Evolutionary conservation across 192 early-diverging fungal genomes (phyloP), one percentile per base, ranked within the genome.

Genomic region (Coemansia sp.): DNA sequence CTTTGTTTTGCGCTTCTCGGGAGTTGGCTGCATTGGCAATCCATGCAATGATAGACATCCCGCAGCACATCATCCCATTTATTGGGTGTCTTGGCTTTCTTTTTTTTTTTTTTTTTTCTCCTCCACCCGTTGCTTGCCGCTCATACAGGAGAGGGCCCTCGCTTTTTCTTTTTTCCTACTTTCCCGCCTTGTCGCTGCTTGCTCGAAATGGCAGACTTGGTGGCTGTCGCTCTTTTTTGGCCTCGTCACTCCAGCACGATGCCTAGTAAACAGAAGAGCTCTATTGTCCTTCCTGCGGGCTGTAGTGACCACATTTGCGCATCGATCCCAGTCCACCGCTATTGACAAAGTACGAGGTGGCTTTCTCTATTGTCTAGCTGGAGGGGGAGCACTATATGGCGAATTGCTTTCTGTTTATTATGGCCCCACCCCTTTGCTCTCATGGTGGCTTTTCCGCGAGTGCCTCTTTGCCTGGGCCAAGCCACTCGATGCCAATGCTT

Each of bases 281-380:
- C 23, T 28, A 53, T 53, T 53, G 51, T 53, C 51, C 3, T 1
- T 7, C 23, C 23, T 50, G 48, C 48, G 48, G 48, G 21, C 48
- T 50, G 18, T 20, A 45, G 18, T 45, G 43, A 21, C 48, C 23
- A 14, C 23, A 11, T 50, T 50, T 50, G n/a, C 28, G 14, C 51
- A 53, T 53, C 50, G 26, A 53, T 53, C 51, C 51, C 28, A 53
- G 51, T 53, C 2, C 24, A 16, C 51, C 16, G 51, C 26, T 33
- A 53, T 53, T 53, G 51, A 53, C 51, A 33, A 53, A 53, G 26
- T 28, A n/a, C 28, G 16, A 53, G 51, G 51, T 28, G 51, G 51
- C 51, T 31, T 53, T 10, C 24, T 28, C 28, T 3, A 53, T 53
- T 53, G 51, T 53, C 26, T 7, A n/a, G 51, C 26, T 53, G 51